Percentiles rank a stretch among this genome's conserved stretches.
phyloP scores from a whole-genome alignment of 768 basidiomycete genomes.

The Phlegmacium glaucopus region DNA sequence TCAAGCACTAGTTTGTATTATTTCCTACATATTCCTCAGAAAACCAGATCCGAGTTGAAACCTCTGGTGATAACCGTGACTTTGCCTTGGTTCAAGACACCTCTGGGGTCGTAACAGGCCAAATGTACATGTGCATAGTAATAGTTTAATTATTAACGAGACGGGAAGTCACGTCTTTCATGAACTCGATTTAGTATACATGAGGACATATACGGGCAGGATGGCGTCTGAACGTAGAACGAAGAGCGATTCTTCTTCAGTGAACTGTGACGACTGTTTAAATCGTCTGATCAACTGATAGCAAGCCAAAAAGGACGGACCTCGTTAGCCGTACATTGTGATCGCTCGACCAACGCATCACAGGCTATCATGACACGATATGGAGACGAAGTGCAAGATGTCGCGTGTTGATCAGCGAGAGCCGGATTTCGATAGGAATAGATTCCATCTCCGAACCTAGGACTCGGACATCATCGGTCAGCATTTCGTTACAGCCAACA shows the following conservation, averaged over 20 bases:
- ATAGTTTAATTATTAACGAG: slow-evolving; percentile 12
- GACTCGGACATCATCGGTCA: slow-evolving; percentile 1
- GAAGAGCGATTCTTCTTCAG: slow-evolving; percentile 49
- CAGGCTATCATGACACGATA: slow-evolving; percentile 66
- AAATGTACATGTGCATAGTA: slow-evolving; percentile 7
- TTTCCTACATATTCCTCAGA: slow-evolving; percentile 22
- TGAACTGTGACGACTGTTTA: slow-evolving; percentile 31
- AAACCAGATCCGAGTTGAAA: slow-evolving; percentile 27
- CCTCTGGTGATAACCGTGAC: slow-evolving; percentile 32
- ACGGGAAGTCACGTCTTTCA: slow-evolving; percentile 1
- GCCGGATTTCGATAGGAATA: slow-evolving; percentile 62
- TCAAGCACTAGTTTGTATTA: no score
- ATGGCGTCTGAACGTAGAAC: slow-evolving; percentile 53
- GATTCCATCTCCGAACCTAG: slow-evolving; percentile 58
- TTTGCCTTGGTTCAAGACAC: slow-evolving; percentile 48
- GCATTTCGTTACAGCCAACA: background rate
- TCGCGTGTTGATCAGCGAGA: slow-evolving; percentile 56
- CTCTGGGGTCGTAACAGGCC: slow-evolving; percentile 36
- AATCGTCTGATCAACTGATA: slow-evolving; percentile 1
- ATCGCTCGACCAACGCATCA: slow-evolving; percentile 44
- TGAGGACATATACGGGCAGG: slow-evolving; percentile 53
- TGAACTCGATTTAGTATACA: slow-evolving; percentile 37
- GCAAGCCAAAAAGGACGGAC: slow-evolving; percentile 19
- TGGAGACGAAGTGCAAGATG: slow-evolving; percentile 63
- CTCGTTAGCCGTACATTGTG: slow-evolving; percentile 23